These are phyloP conservation scores for Draba incana DNA, from an alignment of 345 rosid genomes.

Conservation along the genomic window DNA sequence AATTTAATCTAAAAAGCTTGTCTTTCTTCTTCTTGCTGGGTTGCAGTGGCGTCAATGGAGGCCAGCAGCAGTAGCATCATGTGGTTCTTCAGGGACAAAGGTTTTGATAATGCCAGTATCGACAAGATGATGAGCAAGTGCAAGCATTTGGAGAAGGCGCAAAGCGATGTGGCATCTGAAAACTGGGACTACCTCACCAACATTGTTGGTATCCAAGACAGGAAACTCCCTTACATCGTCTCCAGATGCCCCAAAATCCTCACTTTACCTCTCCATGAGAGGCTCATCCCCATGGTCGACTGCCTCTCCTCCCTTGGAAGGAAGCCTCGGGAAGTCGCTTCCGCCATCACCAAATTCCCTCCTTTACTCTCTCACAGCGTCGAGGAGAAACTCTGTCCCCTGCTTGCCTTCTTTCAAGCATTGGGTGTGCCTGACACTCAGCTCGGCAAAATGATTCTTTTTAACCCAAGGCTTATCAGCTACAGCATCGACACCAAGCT, in stretches of 20 bases:
- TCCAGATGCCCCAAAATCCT: conserved; percentile 78
- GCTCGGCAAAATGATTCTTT: conserved; percentile 67
- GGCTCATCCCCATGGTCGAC: conserved; percentile 71
- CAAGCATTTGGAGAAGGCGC: conserved; percentile 62
- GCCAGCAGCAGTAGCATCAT: conserved; percentile 49
- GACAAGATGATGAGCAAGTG: conserved; percentile 62
- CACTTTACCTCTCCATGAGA: conserved; percentile 58
- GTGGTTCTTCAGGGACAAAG: conserved; percentile 71
- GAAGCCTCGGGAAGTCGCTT: conserved; percentile 61
- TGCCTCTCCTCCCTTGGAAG: conserved; percentile 61
- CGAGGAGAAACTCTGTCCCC: conserved; percentile 83
- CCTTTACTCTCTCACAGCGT: conserved; percentile 76
- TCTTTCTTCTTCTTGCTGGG: background rate
- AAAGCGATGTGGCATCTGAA: conserved; percentile 63
- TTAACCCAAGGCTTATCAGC: conserved; percentile 77
- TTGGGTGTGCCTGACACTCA: conserved; percentile 73
- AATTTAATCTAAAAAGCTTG: conserved; percentile 16
- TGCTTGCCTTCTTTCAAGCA: conserved; percentile 80
- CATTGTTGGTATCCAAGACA: conserved; percentile 68
- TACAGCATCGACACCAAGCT: conserved; percentile 76
- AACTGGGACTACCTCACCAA: conserved; percentile 68
- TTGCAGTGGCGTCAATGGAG: conserved; percentile 47
- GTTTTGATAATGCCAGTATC: conserved; percentile 62
- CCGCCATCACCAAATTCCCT: conserved; percentile 71
- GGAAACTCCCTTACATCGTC: conserved; percentile 68